Conservation (phyloP, 1,284 basidiomycete species). For the Cryptococcus sp. region DNA sequence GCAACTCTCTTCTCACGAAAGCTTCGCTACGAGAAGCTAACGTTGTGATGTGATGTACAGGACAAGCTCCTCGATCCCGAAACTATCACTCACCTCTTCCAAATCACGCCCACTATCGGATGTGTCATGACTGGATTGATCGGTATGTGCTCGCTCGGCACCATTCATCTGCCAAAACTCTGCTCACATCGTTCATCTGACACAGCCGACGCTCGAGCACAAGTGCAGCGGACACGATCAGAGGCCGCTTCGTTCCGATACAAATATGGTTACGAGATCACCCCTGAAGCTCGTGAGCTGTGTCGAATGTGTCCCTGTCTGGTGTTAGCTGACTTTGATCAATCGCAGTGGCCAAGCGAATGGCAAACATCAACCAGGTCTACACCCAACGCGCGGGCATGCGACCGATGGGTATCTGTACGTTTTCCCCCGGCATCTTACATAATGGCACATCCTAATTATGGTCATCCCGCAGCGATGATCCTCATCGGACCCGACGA, state of each 20-base stretch:
- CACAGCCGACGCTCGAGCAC: slow-evolving; percentile 87
- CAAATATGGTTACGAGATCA: slow-evolving; percentile 98
- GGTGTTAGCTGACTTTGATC: slow-evolving; percentile 3
- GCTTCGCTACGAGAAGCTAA: too few species aligned
- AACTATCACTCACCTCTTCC: slow-evolving; percentile 94
- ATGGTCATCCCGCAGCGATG: slow-evolving; percentile 67
- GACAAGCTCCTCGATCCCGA: slow-evolving; percentile 97
- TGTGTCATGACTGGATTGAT: slow-evolving; percentile 96
- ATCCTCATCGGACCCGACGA: slow-evolving; percentile 91
- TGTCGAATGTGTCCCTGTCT: neutral
- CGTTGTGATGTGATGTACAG: slow-evolving; percentile 54
- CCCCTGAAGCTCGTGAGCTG: slow-evolving; percentile 72
- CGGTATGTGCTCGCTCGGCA: slow-evolving; percentile 59
- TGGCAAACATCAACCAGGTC: slow-evolving; percentile 99
- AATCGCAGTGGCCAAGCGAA: slow-evolving; percentile 72
- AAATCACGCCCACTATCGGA: slow-evolving; percentile 94
- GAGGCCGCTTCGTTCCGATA: slow-evolving; percentile 96
- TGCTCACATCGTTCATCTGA: slow-evolving; percentile 9
- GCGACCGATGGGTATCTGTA: slow-evolving; percentile 94
- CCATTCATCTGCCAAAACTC: too few species aligned
- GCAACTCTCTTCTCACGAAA: neutral
- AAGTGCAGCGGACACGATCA: slow-evolving; percentile 81
- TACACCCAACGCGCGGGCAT: slow-evolving; percentile 97
- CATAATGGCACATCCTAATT: neutral
- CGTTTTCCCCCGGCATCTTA: slow-evolving; percentile 46